Conservation (phyloP, 371 early-diverging fungal species). For the Mucor circinelloides region DNA sequence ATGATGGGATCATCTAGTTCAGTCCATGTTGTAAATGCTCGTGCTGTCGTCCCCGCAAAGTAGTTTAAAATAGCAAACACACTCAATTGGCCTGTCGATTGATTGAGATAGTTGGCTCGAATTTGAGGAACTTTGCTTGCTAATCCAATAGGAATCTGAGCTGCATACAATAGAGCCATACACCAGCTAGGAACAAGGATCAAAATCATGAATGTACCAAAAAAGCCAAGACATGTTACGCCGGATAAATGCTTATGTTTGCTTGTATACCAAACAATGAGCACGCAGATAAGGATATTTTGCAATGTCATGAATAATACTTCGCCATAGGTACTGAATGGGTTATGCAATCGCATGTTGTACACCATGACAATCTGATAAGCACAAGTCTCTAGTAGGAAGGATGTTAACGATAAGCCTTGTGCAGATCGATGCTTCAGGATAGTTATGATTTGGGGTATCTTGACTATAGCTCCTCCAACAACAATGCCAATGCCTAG, state of each 20-base stretch:
- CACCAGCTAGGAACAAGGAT: constrained; percentile 40
- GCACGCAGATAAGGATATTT: constrained; percentile 71
- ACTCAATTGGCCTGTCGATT: constrained; percentile 89
- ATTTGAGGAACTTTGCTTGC: constrained; percentile 91
- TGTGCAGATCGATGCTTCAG: constrained; percentile 68
- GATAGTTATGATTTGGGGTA: constrained; percentile 96
- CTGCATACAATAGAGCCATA: constrained; percentile 69
- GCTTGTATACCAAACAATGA: constrained; percentile 64
- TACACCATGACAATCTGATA: constrained; percentile 81
- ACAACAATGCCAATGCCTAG: constrained; percentile 91
- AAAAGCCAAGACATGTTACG: background rate
- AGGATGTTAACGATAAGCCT: constrained; percentile 82
- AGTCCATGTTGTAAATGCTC: constrained; percentile 89
- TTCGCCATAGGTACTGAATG: constrained; percentile 95
- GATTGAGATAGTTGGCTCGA: constrained; percentile 68
- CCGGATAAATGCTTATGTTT: background rate
- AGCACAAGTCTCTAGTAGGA: constrained; percentile 83
- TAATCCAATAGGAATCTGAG: constrained; percentile 81
- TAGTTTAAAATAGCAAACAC: constrained; percentile 86
- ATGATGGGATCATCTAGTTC: constrained; percentile 84
- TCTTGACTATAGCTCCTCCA: constrained; percentile 89
- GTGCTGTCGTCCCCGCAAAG: constrained; percentile 82
- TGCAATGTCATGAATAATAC: constrained; percentile 73
- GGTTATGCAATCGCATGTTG: constrained; percentile 78
- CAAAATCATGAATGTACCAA: background rate